phyloP scores from a whole-genome alignment of 495 filamentous ascomycete genomes.

The Paragyromitra xinjiangensis region DNA sequence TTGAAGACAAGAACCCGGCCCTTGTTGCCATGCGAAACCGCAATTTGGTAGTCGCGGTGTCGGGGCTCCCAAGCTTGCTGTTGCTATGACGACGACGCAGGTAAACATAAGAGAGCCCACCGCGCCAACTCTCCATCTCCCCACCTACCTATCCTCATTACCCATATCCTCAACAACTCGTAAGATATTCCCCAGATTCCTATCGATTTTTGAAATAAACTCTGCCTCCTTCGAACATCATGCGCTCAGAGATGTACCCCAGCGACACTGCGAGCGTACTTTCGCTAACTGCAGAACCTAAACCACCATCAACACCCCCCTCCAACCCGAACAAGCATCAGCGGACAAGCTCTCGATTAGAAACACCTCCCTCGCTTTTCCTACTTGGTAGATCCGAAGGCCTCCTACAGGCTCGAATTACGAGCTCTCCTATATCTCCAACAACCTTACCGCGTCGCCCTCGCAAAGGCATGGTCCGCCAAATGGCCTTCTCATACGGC shows the following conservation, averaged over 20 bases:
- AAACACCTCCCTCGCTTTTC: slow-evolving; percentile 1
- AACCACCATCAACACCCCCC: slow-evolving; percentile 8
- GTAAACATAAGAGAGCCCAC: slow-evolving; percentile 5
- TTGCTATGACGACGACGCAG: slow-evolving; percentile 9
- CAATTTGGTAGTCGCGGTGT: background rate
- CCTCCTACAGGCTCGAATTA: background rate
- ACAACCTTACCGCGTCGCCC: slow-evolving; percentile 11
- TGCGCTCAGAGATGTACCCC: slow-evolving; percentile 8
- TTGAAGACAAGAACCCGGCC: background rate
- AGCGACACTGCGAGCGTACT: background rate
- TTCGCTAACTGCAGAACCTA: background rate
- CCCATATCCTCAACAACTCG: background rate
- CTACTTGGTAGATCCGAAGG: background rate
- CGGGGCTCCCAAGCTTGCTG: background rate
- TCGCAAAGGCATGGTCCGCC: slow-evolving; percentile 31
- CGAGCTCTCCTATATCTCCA: slow-evolving; percentile 1
- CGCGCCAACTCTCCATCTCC: background rate
- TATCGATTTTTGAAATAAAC: background rate
- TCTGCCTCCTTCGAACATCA: background rate
- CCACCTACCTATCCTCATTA: background rate
- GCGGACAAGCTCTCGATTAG: slow-evolving; percentile 2
- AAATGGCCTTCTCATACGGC: slow-evolving; percentile 29
- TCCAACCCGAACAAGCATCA: slow-evolving; percentile 3
- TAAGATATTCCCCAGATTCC: background rate
- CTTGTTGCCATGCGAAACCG: background rate